Evolutionary conservation across 108 stramenopile species (phyloP).

Genomic region (Bacterosira constricta): DNA sequence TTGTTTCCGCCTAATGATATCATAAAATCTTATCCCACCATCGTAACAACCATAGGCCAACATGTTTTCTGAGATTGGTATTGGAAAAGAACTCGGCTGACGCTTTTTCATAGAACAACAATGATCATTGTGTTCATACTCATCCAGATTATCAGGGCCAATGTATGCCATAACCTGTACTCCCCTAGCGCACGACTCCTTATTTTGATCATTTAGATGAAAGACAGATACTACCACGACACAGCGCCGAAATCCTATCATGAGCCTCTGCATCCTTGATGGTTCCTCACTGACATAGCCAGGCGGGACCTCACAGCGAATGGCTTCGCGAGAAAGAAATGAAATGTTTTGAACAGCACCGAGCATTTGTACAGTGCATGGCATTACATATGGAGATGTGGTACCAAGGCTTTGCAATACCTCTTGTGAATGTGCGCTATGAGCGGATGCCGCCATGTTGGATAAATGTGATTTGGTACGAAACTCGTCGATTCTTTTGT

Average conservation of each 20-base stretch:
- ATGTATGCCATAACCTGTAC: conserved; percentile 34
- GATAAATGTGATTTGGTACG: not conserved
- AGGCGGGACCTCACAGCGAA: conserved; percentile 4
- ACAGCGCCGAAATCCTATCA: conserved; percentile 43
- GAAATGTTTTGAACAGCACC: conserved; percentile 37
- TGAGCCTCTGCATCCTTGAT: conserved; percentile 18
- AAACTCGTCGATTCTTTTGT: conserved; percentile 9
- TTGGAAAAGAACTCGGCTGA: conserved; percentile 32
- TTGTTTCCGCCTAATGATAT: conserved; percentile 15
- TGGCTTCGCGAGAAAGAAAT: conserved; percentile 37
- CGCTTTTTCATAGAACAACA: conserved; percentile 10
- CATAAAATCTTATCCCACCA: conserved; percentile 46
- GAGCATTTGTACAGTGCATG: conserved; percentile 5
- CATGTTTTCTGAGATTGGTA: conserved; percentile 40
- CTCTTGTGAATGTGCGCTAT: not conserved
- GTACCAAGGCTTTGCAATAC: not conserved
- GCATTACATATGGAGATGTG: not conserved
- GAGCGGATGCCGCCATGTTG: not conserved
- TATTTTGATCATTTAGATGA: conserved; percentile 7
- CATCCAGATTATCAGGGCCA: conserved; percentile 33
- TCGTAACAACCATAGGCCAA: conserved; percentile 44
- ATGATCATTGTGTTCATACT: not conserved
- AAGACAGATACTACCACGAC: conserved; percentile 28
- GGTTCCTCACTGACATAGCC: conserved; percentile 19
- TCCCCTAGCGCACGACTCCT: conserved; percentile 19